Conservation (phyloP, 2,329 filamentous ascomycete genomes). For the Alternaria rosae region DNA sequence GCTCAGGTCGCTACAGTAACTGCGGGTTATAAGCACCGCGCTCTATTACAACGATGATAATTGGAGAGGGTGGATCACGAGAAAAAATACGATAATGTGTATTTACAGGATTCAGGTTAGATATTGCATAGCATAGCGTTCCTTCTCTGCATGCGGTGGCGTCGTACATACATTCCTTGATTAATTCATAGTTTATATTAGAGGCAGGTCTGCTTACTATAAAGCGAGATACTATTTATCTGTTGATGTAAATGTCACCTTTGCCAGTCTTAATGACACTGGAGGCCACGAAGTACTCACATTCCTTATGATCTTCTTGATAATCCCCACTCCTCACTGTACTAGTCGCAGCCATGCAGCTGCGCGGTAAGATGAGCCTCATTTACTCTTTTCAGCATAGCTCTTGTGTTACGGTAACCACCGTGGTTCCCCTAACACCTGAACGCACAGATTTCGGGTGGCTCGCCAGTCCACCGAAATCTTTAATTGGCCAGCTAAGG, state of each 20-base stretch:
- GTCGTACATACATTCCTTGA: slow-evolving; percentile 18
- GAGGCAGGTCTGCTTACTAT: neutral
- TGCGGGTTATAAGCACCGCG: slow-evolving; percentile 38
- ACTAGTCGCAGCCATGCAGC: neutral
- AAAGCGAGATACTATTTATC: neutral
- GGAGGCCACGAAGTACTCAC: neutral
- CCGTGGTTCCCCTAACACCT: too few species aligned
- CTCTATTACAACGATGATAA: neutral
- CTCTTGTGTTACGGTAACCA: too few species aligned
- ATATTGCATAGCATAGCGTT: slow-evolving; percentile 11
- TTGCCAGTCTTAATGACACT: neutral
- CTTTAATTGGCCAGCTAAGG: too few species aligned
- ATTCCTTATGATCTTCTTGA: neutral
- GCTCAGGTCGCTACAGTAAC: slow-evolving; percentile 47
- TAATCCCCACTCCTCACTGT: neutral
- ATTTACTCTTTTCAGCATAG: neutral
- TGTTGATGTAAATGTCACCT: neutral
- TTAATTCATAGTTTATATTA: slow-evolving; percentile 10
- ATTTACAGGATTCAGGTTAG: slow-evolving; percentile 1
- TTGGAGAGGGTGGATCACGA: neutral
- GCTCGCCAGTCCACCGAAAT: too few species aligned
- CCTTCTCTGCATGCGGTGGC: slow-evolving; percentile 8
- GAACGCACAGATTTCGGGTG: too few species aligned
- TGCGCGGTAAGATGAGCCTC: neutral
- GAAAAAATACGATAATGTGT: slow-evolving; percentile 12